Percentiles rank a stretch among this genome's conserved stretches.
Evolutionary conservation across 306 rosid species (phyloP).

Genomic region (Rosa multiflora): DNA sequence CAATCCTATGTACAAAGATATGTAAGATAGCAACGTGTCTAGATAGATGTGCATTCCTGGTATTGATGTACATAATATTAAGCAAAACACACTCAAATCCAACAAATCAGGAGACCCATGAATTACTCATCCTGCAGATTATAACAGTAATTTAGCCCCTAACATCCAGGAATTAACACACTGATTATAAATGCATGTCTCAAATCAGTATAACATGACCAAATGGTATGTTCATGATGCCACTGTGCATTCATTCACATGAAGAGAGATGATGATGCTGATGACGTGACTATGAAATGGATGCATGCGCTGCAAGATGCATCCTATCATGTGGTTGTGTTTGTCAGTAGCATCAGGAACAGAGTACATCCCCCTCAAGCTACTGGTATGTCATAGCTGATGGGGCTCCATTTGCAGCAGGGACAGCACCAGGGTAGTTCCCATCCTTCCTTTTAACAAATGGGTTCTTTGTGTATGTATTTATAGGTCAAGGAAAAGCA

Average conservation of each 20-base stretch:
- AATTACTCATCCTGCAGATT: conserved; percentile 59
- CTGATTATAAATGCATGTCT: conserved; percentile 78
- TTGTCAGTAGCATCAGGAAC: conserved; percentile 74
- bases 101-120: conserved; percentile 59
- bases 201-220: conserved; percentile 58
- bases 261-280: conserved; percentile 85
- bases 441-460: conserved; percentile 93
- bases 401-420: conserved; percentile 69
- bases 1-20: conserved; percentile 33
- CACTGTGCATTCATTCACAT: conserved; percentile 81
- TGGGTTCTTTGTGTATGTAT: conserved; percentile 26
- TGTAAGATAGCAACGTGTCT: conserved; percentile 29
- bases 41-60: conserved; percentile 51
- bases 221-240: conserved; percentile 86
- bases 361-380: conserved; percentile 98
- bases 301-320: conserved; percentile 99
- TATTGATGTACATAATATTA: conserved; percentile 51
- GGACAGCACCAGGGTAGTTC: conserved; percentile 41
- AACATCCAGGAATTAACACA: conserved; percentile 45
- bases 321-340: conserved; percentile 79
- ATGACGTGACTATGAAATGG: conserved; percentile 94
- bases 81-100: conserved; percentile 40
- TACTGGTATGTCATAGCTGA: conserved; percentile 79
- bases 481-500: too few relatives aligned
- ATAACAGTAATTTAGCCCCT: conserved; percentile 45